Evolutionary conservation across 2,329 filamentous ascomycete species (phyloP), one percentile per base, ranked within the genome.

Genomic region (Cylindrodendrum hubeiense): DNA sequence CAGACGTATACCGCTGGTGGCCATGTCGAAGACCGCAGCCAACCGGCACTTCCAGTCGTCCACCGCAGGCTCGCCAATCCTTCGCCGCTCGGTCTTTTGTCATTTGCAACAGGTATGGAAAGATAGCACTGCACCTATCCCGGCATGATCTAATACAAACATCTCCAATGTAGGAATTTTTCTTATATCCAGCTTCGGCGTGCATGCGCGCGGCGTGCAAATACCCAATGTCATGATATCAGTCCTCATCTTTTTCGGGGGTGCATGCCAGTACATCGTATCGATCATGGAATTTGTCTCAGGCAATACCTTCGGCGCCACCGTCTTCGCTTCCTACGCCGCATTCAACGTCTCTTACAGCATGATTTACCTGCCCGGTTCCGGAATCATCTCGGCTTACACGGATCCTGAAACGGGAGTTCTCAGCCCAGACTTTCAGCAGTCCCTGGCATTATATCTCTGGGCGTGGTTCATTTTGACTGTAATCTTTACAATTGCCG

Each of bases 191-290:
- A 63, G 63, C 39, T 67, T 67, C 19, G 66, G 66, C 7, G 54
- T 67, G 13, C 66, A 67, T 3, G 54, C 63, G 26, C 63, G 66
- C 3, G 66, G 66, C 21, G 54, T 67, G 17, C 66, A 67, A 15
- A 67, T 52, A 3, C 66, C 66, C 2, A 67, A 67, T 54, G 63
- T 67, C 46, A 67, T 67, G 66, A 66, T 67, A 24, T 57, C 65
- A 1, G 63, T 66, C 24, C 34, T 67, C n/a, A 60, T 66, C 47
- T 62, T 62, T 33, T 67, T 67, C 26, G 66, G 66, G 10, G 66
- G 66, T 5, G 58, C 66, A 21, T 67, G 66, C 34, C 66, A 67
- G n/a, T 67, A 63, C 37, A 50, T 67, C 19, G 58, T 58, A 21
- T 59, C 63, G 1, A 60, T 67, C 3, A 67, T 67, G 66, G 66